These are phyloP conservation scores for Leccinum aurantiacum DNA, from an alignment of 768 basidiomycete species.

Conservation along the genomic window DNA sequence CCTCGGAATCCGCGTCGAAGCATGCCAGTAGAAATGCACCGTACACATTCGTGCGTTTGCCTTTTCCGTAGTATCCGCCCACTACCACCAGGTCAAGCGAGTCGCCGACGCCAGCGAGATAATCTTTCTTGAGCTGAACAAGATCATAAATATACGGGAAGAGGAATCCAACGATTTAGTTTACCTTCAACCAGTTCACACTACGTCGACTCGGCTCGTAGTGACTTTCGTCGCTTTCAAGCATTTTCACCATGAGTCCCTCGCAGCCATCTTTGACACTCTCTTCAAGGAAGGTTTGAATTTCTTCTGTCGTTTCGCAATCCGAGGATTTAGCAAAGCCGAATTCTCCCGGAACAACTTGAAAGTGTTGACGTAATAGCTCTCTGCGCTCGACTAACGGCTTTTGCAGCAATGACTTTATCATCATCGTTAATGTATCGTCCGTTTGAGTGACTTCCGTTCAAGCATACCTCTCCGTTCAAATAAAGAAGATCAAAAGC, in stretches of 20 bases:
- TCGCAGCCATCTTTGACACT: conserved; percentile 99
- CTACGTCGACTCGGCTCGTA: conserved; percentile 95
- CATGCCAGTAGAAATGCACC: conserved; percentile 98
- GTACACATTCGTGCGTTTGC: conserved; percentile 96
- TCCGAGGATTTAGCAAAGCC: conserved; percentile 92
- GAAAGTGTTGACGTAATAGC: conserved; percentile 78
- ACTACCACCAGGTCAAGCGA: conserved; percentile 98
- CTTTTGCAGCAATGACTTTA: conserved; percentile 78
- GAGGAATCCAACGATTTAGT: neutral
- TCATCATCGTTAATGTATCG: conserved; percentile 2
- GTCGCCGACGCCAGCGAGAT: conserved; percentile 93
- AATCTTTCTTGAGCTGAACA: conserved; percentile 93
- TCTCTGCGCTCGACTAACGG: conserved; percentile 74
- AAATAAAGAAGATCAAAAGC: conserved; percentile 96
- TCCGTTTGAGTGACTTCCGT: neutral
- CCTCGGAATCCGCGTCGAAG: conserved; percentile 91
- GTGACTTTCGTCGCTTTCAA: conserved; percentile 85
- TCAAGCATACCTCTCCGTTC: conserved; percentile 78
- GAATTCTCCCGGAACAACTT: conserved; percentile 84
- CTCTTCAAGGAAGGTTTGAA: conserved; percentile 91
- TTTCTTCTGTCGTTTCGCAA: conserved; percentile 86
- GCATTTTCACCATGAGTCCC: conserved; percentile 99
- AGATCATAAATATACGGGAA: conserved; percentile 3
- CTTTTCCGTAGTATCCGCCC: conserved; percentile 96
- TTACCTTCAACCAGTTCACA: conserved; percentile 97